phyloP scores from a whole-genome alignment of 495 filamentous ascomycete genomes.

The Lophiostoma macrostomum region DNA sequence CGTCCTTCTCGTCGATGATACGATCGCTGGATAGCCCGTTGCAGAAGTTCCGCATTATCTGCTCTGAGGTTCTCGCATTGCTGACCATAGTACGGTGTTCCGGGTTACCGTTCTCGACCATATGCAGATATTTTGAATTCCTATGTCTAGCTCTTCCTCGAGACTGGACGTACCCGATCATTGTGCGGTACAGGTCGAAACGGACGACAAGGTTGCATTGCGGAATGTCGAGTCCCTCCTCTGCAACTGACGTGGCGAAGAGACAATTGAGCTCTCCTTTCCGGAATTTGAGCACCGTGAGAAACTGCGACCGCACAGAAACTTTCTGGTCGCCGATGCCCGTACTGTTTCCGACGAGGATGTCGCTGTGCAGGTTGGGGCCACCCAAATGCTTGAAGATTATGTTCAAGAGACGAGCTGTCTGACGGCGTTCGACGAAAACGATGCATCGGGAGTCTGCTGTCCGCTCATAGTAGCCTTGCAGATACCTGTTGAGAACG shows the following conservation, averaged over 20 bases:
- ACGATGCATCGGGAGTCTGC: constrained; percentile 75
- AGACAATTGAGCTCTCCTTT: constrained; percentile 82
- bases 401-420: constrained; percentile 66
- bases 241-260: constrained; percentile 84
- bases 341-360: constrained; percentile 60
- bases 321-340: constrained; percentile 54
- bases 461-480: constrained; percentile 53
- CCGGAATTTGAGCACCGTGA: constrained; percentile 73
- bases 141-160: constrained; percentile 79
- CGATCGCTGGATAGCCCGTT: constrained; percentile 71
- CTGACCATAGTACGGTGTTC: constrained; percentile 54
- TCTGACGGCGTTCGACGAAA: constrained; percentile 77
- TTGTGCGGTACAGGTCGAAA: constrained; percentile 85
- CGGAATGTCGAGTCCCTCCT: constrained; percentile 94
- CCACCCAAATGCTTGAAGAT: constrained; percentile 60
- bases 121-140: constrained; percentile 76
- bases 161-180: constrained; percentile 96
- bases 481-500: constrained; percentile 56
- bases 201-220: constrained; percentile 89
- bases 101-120: constrained; percentile 68
- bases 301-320: constrained; percentile 70
- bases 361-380: constrained; percentile 59
- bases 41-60: constrained; percentile 71
- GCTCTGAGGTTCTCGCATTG: constrained; percentile 55
- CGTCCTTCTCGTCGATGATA: constrained; percentile 60